These are phyloP conservation scores for Tetrapyrgos nigripes DNA, from an alignment of 1,284 basidiomycete species.

Conservation along the genomic window DNA sequence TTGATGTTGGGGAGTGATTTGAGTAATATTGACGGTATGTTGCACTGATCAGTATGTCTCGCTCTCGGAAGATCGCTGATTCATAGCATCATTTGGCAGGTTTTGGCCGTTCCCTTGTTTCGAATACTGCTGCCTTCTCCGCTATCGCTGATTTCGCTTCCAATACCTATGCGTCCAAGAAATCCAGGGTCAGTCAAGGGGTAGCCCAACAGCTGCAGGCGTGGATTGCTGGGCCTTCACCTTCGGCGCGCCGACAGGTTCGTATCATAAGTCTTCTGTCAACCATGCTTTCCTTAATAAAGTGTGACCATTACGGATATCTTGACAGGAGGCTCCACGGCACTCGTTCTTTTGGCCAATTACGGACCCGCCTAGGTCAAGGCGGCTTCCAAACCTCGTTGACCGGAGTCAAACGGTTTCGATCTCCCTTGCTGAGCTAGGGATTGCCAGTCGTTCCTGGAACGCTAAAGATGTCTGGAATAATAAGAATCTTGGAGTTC, in stretches of 20 bases:
- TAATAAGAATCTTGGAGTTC: background rate
- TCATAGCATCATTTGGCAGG: background rate
- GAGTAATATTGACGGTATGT: constrained; percentile 15
- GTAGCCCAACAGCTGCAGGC: constrained; percentile 15
- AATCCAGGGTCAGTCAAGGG: constrained; percentile 12
- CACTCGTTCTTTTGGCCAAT: constrained; percentile 13
- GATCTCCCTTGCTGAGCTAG: constrained; percentile 8
- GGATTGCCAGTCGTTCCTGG: constrained; percentile 6
- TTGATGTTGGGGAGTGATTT: constrained; percentile 18
- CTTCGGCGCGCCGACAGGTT: background rate
- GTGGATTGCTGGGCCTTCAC: constrained; percentile 15
- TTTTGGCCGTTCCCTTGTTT: constrained; percentile 9
- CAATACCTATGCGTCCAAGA: constrained; percentile 14
- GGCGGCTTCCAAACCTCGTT: constrained; percentile 12
- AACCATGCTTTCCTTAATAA: background rate
- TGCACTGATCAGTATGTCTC: background rate
- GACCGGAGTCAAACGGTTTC: constrained; percentile 8
- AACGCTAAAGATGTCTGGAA: constrained; percentile 8
- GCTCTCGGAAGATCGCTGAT: background rate
- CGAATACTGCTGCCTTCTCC: constrained; percentile 7
- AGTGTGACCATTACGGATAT: background rate
- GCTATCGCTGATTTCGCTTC: constrained; percentile 14
- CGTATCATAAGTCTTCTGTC: background rate
- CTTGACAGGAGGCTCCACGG: background rate
- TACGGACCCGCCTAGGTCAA: constrained; percentile 14